Conservation (phyloP, 805 yeast genomes). For the Metahyphopichia silvanorum region DNA sequence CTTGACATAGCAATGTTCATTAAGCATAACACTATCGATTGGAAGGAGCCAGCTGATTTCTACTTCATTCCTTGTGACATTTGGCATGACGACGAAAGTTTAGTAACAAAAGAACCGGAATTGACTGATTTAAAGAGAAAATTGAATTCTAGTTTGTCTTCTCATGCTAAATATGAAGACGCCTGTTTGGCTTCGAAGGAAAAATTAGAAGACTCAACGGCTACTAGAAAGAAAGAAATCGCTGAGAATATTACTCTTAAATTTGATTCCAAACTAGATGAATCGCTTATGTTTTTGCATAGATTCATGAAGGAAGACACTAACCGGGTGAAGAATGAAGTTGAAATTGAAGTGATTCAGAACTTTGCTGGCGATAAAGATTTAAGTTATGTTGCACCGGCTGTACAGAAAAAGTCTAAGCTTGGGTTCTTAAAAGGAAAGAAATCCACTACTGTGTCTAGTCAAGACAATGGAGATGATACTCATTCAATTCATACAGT, state of each 20-base stretch:
- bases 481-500: conserved; percentile 34
- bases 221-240: conserved; percentile 27
- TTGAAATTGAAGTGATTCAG: conserved; percentile 86
- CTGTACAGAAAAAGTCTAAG: conserved; percentile 52
- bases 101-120: conserved; percentile 57
- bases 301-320: conserved; percentile 74
- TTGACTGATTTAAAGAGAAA: conserved; percentile 52
- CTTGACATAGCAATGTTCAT: conserved; percentile 88
- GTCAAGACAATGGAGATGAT: conserved; percentile 8
- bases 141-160: conserved; percentile 39
- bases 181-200: conserved; percentile 49
- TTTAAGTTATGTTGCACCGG: conserved; percentile 53
- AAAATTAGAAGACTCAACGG: conserved; percentile 42
- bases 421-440: conserved; percentile 49
- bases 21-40: conserved; percentile 71
- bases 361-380: conserved; percentile 77
- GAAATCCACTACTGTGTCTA: conserved; percentile 8
- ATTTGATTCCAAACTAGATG: conserved; percentile 52
- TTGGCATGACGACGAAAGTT: conserved; percentile 94
- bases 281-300: conserved; percentile 52
- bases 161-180: conserved; percentile 39
- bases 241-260: conserved; percentile 41
- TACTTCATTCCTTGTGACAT: conserved; percentile 83
- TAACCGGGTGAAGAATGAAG: conserved; percentile 70
- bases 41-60: conserved; percentile 88